These are phyloP conservation scores for Pyracantha coccinea DNA, from an alignment of 331 rosid species.

Conservation along the genomic window DNA sequence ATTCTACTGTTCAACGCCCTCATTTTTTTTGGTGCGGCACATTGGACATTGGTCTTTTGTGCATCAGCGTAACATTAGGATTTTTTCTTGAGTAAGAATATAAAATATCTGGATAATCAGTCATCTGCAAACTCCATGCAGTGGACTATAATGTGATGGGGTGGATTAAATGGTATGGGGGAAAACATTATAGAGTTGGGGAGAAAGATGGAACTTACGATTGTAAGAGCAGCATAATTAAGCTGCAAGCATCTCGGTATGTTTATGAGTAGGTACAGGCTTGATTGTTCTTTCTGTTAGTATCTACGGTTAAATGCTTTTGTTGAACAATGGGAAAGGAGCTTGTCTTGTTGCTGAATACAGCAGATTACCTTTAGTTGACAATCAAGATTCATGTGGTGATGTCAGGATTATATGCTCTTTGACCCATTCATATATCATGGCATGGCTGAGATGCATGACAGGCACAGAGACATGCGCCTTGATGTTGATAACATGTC, in stretches of 20 bases:
- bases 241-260: neutral
- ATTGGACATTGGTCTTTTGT: neutral
- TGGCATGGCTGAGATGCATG: slow-evolving; percentile 74
- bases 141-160: neutral
- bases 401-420: slow-evolving; percentile 66
- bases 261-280: slow-evolving; percentile 5
- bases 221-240: neutral
- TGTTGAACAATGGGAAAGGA: slow-evolving; percentile 11
- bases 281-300: neutral
- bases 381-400: neutral
- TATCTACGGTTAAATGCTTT: neutral
- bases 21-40: neutral
- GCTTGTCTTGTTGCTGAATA: slow-evolving; percentile 17
- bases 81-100: neutral
- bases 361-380: slow-evolving; percentile 9
- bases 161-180: neutral
- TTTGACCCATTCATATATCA: slow-evolving; percentile 69
- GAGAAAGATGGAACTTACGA: neutral
- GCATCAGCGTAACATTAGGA: neutral
- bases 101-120: neutral
- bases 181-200: neutral
- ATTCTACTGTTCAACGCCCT: neutral
- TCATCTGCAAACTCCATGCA: neutral
- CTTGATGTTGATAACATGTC: slow-evolving; percentile 93
- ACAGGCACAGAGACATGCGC: slow-evolving; percentile 90